phyloP scores from a whole-genome alignment of 441 rosid genomes.

The Croton setiger region DNA sequence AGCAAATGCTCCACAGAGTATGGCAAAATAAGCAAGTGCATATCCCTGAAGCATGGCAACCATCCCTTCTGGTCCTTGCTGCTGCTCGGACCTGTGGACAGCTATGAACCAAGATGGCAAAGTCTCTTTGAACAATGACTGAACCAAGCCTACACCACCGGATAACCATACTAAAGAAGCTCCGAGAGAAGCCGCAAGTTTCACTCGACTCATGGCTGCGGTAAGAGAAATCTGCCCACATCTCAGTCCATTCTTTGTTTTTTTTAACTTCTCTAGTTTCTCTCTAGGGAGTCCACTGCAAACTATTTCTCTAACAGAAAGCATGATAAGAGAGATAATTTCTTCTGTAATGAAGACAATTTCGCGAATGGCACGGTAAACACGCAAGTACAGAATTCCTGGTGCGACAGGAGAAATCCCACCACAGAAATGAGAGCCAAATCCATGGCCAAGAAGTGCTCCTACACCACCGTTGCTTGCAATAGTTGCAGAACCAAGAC shows the following conservation, averaged over 20 bases:
- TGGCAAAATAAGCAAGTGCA: slow-evolving; percentile 82
- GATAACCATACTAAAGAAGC: slow-evolving; percentile 90
- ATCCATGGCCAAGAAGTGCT: slow-evolving; percentile 96
- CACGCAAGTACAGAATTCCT: slow-evolving; percentile 80
- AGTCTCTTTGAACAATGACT: slow-evolving; percentile 79
- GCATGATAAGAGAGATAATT: slow-evolving; percentile 79
- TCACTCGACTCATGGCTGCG: slow-evolving; percentile 72
- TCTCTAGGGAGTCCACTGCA: slow-evolving; percentile 50
- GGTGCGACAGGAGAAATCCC: slow-evolving; percentile 95
- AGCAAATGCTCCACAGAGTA: slow-evolving; percentile 81
- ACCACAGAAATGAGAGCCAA: slow-evolving; percentile 79
- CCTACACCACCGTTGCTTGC: slow-evolving; percentile 88
- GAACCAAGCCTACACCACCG: slow-evolving; percentile 75
- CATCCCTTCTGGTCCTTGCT: slow-evolving; percentile 51
- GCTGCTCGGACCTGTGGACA: slow-evolving; percentile 52
- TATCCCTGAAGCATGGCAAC: slow-evolving; percentile 83
- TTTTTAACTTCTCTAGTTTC: slow-evolving; percentile 56
- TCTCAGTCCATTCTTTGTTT: slow-evolving; percentile 59
- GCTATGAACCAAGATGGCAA: slow-evolving; percentile 95
- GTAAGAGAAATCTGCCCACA: slow-evolving; percentile 82
- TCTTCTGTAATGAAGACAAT: slow-evolving; percentile 80
- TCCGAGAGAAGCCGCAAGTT: slow-evolving; percentile 84
- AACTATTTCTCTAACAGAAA: slow-evolving; percentile 75
- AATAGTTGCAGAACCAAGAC: slow-evolving; percentile 54
- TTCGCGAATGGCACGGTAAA: slow-evolving; percentile 69